phyloP scores from a whole-genome alignment of 1,139 yeast genomes.

The Geotrichum candidum region DNA sequence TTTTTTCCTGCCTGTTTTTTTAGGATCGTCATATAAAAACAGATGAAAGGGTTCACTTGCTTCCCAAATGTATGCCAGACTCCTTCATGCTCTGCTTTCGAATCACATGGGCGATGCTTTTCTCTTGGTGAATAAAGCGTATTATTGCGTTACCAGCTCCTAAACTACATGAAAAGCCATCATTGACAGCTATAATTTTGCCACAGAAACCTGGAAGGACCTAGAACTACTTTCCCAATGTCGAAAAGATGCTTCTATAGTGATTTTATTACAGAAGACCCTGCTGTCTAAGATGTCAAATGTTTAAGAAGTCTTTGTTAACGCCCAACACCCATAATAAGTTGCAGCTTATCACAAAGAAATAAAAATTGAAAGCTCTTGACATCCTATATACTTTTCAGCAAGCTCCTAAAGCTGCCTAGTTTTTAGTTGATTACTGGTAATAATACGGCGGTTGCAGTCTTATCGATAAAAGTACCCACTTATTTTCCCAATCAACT shows the following conservation, averaged over 20 bases:
- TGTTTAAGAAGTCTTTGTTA: no score
- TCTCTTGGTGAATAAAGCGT: not conserved
- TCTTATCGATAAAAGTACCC: not conserved
- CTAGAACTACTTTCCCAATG: no score
- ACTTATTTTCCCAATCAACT: not conserved
- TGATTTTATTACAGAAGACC: no score
- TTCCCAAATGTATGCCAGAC: not conserved
- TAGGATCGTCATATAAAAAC: not conserved
- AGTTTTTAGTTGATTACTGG: not conserved
- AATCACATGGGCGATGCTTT: not conserved
- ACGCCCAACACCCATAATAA: no score
- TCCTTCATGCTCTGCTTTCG: not conserved
- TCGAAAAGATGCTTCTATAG: no score
- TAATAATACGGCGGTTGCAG: not conserved
- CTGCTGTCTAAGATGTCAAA: no score
- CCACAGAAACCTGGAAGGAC: no score
- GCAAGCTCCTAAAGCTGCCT: not conserved
- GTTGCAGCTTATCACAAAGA: no score
- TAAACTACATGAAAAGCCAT: not conserved
- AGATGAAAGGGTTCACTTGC: not conserved
- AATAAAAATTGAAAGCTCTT: not conserved
- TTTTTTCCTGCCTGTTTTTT: not conserved
- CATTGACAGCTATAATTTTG: no score
- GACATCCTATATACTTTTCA: not conserved
- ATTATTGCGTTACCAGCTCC: not conserved